These are phyloP conservation scores for Zanthoxylum bungeanum DNA, from an alignment of 345 rosid genomes.

Conservation along the genomic window DNA sequence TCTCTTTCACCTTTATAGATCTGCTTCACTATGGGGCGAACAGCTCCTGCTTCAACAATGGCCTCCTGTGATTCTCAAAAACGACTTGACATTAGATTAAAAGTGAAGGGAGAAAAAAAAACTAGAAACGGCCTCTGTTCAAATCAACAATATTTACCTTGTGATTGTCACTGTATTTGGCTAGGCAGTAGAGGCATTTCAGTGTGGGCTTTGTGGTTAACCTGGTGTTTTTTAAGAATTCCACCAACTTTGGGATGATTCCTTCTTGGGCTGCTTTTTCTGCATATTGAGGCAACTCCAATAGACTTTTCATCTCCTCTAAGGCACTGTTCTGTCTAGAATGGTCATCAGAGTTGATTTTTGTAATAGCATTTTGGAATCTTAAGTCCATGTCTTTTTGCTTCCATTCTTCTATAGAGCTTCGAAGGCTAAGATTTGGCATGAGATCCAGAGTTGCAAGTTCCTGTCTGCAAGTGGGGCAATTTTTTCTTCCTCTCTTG, in stretches of 20 bases:
- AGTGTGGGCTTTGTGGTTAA: conserved; percentile 26
- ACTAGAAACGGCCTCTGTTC: background rate
- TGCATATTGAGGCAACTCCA: conserved; percentile 34
- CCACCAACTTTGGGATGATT: conserved; percentile 32
- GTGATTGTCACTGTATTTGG: conserved; percentile 31
- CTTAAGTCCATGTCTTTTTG: conserved; percentile 36
- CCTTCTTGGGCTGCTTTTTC: conserved; percentile 26
- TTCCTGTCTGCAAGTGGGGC: conserved; percentile 43
- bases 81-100: background rate
- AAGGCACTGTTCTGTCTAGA: conserved; percentile 31
- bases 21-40: conserved; percentile 36
- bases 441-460: conserved; percentile 36
- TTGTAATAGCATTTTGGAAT: conserved; percentile 35
- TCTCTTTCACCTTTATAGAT: conserved; percentile 32
- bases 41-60: conserved; percentile 35
- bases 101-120: background rate
- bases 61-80: conserved; percentile 34
- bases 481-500: conserved; percentile 28
- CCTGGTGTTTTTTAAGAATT: conserved; percentile 27
- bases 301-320: conserved; percentile 29
- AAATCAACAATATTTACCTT: conserved; percentile 27
- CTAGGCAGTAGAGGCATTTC: conserved; percentile 34
- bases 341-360: conserved; percentile 29
- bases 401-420: conserved; percentile 42
- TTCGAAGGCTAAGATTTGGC: conserved; percentile 40